Conservation (phyloP, 2,329 filamentous ascomycete species). For the Cytospora chrysosperma region DNA sequence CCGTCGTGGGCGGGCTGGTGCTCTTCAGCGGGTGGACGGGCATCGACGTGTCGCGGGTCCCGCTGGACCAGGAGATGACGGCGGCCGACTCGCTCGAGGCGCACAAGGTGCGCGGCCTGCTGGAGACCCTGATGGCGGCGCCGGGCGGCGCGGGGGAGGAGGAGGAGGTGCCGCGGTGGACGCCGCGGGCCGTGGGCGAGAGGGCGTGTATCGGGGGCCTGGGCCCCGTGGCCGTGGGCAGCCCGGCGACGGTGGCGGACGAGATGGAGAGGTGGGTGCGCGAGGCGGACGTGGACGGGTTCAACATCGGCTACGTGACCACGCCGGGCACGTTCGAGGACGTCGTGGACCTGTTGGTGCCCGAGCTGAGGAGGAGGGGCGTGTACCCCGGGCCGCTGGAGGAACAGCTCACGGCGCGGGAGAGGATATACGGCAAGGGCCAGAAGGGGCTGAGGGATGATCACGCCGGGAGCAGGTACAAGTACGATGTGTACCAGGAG, state of each 20-base stretch:
- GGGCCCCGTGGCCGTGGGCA: slow-evolving; percentile 48
- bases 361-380: slow-evolving; percentile 43
- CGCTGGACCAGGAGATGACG: slow-evolving; percentile 52
- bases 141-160: too few species aligned
- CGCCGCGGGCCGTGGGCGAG: slow-evolving; percentile 44
- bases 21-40: slow-evolving; percentile 54
- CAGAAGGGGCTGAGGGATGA: slow-evolving; percentile 56
- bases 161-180: slow-evolving; percentile 46
- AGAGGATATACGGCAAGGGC: slow-evolving; percentile 62
- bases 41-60: slow-evolving; percentile 52
- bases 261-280: slow-evolving; percentile 47
- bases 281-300: slow-evolving; percentile 34
- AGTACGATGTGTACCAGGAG: slow-evolving; percentile 61
- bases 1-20: slow-evolving; percentile 47
- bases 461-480: slow-evolving; percentile 59
- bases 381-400: slow-evolving; percentile 36
- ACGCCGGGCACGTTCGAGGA: slow-evolving; percentile 53
- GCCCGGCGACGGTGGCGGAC: slow-evolving; percentile 44
- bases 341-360: slow-evolving; percentile 48
- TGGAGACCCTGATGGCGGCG: slow-evolving; percentile 43
- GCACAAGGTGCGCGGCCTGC: slow-evolving; percentile 42
- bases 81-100: slow-evolving; percentile 50
- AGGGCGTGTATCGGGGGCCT: slow-evolving; percentile 48
- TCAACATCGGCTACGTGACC: slow-evolving; percentile 45
- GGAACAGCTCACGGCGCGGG: slow-evolving; percentile 49